These are phyloP conservation scores for Aspergillus glaucus DNA, from an alignment of 2,329 filamentous ascomycete species.

Conservation along the genomic window DNA sequence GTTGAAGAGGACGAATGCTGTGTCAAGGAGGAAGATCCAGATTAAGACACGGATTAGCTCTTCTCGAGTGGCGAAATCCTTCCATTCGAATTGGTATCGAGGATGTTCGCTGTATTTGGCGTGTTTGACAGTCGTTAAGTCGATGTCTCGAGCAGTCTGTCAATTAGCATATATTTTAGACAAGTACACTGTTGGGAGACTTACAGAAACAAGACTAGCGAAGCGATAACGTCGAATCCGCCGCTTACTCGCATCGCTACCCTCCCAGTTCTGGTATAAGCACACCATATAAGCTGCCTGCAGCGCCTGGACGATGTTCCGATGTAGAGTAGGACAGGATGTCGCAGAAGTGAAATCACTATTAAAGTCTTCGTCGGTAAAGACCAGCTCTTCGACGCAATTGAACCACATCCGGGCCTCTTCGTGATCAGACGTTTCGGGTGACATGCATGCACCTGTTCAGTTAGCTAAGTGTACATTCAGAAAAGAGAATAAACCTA, in stretches of 20 bases:
- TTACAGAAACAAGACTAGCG: constrained; percentile 31
- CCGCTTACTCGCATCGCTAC: constrained; percentile 26
- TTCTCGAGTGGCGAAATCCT: constrained; percentile 27
- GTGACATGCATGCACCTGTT: constrained; percentile 22
- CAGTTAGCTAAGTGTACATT: background rate
- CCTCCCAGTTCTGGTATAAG: constrained; percentile 38
- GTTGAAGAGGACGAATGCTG: constrained; percentile 38
- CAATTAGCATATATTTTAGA: background rate
- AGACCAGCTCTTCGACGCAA: constrained; percentile 35
- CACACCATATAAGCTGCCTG: constrained; percentile 35
- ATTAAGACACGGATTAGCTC: constrained; percentile 29
- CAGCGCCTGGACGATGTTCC: constrained; percentile 27
- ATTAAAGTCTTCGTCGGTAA: constrained; percentile 32
- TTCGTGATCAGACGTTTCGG: constrained; percentile 22
- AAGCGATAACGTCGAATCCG: constrained; percentile 33
- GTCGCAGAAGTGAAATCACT: constrained; percentile 16
- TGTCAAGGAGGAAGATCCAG: constrained; percentile 35
- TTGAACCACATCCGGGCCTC: constrained; percentile 33
- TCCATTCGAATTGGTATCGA: constrained; percentile 28
- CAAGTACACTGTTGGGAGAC: background rate
- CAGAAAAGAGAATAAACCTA: constrained; percentile 8
- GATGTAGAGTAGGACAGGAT: constrained; percentile 4
- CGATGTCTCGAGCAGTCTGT: constrained; percentile 27
- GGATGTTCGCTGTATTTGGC: constrained; percentile 16
- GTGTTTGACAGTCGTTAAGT: constrained; percentile 21